Conservation (phyloP, 805 yeast genomes). For the Candida insectorum region DNA sequence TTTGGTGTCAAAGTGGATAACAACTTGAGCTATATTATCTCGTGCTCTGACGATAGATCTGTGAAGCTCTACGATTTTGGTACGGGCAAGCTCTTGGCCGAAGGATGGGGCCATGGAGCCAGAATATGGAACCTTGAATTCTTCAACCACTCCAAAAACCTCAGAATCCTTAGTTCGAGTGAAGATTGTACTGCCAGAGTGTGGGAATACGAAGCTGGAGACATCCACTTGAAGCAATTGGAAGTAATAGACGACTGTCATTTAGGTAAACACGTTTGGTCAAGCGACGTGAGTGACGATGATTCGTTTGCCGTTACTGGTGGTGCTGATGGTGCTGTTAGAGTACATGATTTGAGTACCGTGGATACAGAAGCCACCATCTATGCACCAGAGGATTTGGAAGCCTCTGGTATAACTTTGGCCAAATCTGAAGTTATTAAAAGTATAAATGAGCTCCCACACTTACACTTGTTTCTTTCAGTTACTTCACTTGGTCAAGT, state of each 20-base stretch:
- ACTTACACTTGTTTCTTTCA: conserved; percentile 41
- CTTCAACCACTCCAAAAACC: conserved; percentile 39
- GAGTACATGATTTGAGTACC: conserved; percentile 51
- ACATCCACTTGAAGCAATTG: conserved; percentile 32
- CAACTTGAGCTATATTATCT: conserved; percentile 53
- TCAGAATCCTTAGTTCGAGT: conserved; percentile 74
- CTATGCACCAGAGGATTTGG: conserved; percentile 34
- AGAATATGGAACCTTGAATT: conserved; percentile 85
- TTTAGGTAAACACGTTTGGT: conserved; percentile 86
- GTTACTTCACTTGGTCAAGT: conserved; percentile 62
- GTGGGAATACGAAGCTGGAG: conserved; percentile 52
- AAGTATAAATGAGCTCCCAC: conserved; percentile 48
- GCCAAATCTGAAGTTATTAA: conserved; percentile 56
- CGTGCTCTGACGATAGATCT: conserved; percentile 94
- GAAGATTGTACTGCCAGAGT: conserved; percentile 80
- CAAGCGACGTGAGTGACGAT: conserved; percentile 53
- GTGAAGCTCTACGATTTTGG: conserved; percentile 68
- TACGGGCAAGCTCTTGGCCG: conserved; percentile 57
- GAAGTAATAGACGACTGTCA: conserved; percentile 62
- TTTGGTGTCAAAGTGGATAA: conserved; percentile 70
- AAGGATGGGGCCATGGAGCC: conserved; percentile 97
- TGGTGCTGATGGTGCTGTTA: conserved; percentile 88
- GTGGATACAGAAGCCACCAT: conserved; percentile 8
- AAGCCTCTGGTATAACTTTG: conserved; percentile 20
- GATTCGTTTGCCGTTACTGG: conserved; percentile 67